These are phyloP conservation scores for Ogataea trehalophila DNA, from an alignment of 805 yeast genomes.

Conservation along the genomic window DNA sequence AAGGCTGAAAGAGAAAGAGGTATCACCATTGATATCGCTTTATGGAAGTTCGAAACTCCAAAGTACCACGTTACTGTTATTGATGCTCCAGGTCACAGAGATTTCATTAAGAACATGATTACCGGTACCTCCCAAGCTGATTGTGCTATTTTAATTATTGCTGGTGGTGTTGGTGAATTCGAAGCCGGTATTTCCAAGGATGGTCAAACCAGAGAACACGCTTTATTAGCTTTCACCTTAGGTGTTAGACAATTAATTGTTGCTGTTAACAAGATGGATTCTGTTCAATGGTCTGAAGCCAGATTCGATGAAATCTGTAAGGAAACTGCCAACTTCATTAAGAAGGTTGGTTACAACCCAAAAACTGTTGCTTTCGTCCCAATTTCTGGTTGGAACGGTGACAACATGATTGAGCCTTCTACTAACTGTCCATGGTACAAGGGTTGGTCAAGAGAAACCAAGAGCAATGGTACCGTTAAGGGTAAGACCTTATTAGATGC, in stretches of 20 bases:
- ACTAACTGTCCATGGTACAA: conserved; percentile 83
- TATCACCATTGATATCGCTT: conserved; percentile 92
- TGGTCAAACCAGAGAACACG: conserved; percentile 95
- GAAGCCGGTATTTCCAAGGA: conserved; percentile 94
- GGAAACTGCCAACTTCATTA: conserved; percentile 76
- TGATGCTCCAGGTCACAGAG: conserved; percentile 96
- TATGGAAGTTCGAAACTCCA: conserved; percentile 91
- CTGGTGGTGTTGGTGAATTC: conserved; percentile 92
- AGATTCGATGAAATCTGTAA: conserved; percentile 75
- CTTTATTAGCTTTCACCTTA: conserved; percentile 82
- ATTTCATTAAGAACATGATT: conserved; percentile 94
- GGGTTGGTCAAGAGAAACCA: conserved; percentile 80
- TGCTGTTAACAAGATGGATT: conserved; percentile 94
- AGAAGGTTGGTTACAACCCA: conserved; percentile 82
- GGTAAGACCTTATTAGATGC: conserved; percentile 86
- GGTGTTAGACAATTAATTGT: conserved; percentile 85
- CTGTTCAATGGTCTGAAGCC: conserved; percentile 80
- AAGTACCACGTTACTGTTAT: conserved; percentile 86
- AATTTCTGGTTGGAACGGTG: conserved; percentile 91
- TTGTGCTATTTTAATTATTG: conserved; percentile 85
- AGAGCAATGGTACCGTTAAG: conserved; percentile 63
- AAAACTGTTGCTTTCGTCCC: conserved; percentile 84
- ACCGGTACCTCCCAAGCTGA: conserved; percentile 95
- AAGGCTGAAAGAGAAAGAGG: conserved; percentile 97
- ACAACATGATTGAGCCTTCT: conserved; percentile 84